Conservation (phyloP, 208 protist genomes). For the Leishmania guyanensis region DNA sequence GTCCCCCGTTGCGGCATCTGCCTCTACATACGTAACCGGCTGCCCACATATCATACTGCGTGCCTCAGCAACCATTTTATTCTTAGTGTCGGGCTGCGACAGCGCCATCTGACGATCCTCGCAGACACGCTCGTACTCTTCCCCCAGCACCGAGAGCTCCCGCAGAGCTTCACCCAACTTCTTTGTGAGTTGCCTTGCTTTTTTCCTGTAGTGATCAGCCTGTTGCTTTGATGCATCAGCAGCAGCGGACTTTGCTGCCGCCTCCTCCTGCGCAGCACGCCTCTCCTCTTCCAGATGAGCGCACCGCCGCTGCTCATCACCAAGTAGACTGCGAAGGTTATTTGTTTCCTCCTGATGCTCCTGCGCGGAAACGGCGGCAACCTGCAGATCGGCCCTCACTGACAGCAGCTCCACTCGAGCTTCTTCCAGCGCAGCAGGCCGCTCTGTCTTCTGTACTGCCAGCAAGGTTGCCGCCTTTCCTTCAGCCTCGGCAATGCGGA, state of each 20-base stretch:
- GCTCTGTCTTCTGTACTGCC: not conserved
- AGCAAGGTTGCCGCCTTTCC: not conserved
- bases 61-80: not conserved
- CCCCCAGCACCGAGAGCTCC: constrained; percentile 28
- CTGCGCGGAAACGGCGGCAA: not conserved
- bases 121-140: constrained; percentile 21
- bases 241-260: not conserved
- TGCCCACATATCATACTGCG: too few species aligned
- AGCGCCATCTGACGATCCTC: constrained; percentile 13
- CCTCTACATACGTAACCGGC: not conserved
- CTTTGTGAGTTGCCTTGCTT: not conserved
- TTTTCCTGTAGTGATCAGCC: constrained; percentile 21
- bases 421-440: constrained; percentile 2
- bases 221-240: constrained; percentile 4
- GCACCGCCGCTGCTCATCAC: not conserved
- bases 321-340: not conserved
- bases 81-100: not conserved
- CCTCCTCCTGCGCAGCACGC: constrained; percentile 7
- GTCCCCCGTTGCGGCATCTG: not conserved
- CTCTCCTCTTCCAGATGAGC: constrained; percentile 6
- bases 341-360: not conserved
- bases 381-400: not conserved
- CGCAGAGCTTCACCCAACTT: constrained; percentile 15
- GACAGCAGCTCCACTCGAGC: not conserved
- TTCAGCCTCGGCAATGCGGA: not conserved